Base-by-base conservation (phyloP, 768 basidiomycete species). In the Crucibulum laeve region DNA sequence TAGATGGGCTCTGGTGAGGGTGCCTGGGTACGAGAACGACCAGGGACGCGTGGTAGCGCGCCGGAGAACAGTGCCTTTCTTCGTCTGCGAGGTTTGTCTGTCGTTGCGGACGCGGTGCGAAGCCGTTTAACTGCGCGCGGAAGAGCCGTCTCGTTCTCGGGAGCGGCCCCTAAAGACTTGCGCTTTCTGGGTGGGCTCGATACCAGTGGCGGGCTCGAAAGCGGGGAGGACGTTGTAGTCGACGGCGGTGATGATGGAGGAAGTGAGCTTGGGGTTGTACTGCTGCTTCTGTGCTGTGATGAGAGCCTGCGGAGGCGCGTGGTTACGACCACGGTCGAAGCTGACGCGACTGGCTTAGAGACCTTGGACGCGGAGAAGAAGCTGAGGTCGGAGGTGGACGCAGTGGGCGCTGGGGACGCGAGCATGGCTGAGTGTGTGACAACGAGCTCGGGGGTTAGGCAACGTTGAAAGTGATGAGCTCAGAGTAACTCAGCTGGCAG, bases 1-100 rank as follows among this genome's bases (percentile, higher is more conserved):
- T 77, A 82, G 24, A 82, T 77, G n/a, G 76, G 74, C 30, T 80
- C 75, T 7, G 73, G 70, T 22, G 74, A 76, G 3, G 77, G 58
- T 0, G 71, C 64, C 38, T 53, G 63, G 44, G 56, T 65, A 25
- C 57, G 47, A 28, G 68, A 68, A 36, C 70, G 65, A 49, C 73
- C 74, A 22, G 65, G 65, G 10, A 61, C 65, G 48, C 74, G 71
- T n/a, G 75, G 72, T 5, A 61, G 60, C 19, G 54, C 46, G 41
- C 64, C 63, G 5, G 68, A 68, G 2, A 66, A 66, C 2, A 60
- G 45, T 3, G 44, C 39, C 1, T 67, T 56, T 7, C 64, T 60
- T 52, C 59, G 64, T 59, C 65, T 69, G 17, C 54, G 53, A 26
- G 55, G 47, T 46, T 57, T 61, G 36, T 64, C 60, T 21, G 49